These are phyloP conservation scores for Selaginella moellendorffii DNA, from an alignment of 75 land plant species.

Conservation along the genomic window DNA sequence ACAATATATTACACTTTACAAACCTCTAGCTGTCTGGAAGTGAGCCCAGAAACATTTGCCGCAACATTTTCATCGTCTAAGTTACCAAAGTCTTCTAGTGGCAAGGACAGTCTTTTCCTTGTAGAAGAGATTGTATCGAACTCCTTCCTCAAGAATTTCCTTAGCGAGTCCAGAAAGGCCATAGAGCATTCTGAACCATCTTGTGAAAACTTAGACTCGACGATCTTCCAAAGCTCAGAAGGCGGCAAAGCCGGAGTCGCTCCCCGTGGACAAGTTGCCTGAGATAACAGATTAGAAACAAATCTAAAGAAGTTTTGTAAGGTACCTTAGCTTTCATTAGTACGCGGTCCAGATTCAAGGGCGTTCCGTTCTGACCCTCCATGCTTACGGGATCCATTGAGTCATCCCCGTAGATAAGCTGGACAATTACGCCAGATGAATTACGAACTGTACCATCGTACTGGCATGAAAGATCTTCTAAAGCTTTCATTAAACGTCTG, in stretches of 20 bases:
- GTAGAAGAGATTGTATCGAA: conserved; percentile 18
- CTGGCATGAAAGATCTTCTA: conserved; percentile 73
- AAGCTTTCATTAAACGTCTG: conserved; percentile 80
- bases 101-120: conserved; percentile 27
- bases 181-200: too few relatives aligned
- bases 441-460: conserved; percentile 87
- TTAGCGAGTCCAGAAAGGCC: conserved; percentile 31
- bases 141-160: conserved; percentile 24
- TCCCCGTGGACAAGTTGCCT: conserved; percentile 67
- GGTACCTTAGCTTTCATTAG: conserved; percentile 57
- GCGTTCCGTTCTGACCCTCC: conserved; percentile 69
- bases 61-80: conserved; percentile 30
- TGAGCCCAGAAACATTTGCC: conserved; percentile 55
- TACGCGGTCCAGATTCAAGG: conserved; percentile 58
- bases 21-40: conserved; percentile 60
- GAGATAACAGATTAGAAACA: neutral
- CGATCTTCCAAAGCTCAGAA: conserved; percentile 20
- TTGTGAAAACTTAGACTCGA: conserved; percentile 29
- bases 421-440: conserved; percentile 69
- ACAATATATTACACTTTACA: too few relatives aligned
- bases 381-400: conserved; percentile 91
- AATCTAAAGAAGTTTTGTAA: neutral
- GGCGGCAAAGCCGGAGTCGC: conserved; percentile 29
- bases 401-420: conserved; percentile 89
- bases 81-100: conserved; percentile 14